A percentile compares a stretch with the other conserved stretches of the same genome.
phyloP scores from a whole-genome alignment of 345 rosid species.

The Luvunga scandens region DNA sequence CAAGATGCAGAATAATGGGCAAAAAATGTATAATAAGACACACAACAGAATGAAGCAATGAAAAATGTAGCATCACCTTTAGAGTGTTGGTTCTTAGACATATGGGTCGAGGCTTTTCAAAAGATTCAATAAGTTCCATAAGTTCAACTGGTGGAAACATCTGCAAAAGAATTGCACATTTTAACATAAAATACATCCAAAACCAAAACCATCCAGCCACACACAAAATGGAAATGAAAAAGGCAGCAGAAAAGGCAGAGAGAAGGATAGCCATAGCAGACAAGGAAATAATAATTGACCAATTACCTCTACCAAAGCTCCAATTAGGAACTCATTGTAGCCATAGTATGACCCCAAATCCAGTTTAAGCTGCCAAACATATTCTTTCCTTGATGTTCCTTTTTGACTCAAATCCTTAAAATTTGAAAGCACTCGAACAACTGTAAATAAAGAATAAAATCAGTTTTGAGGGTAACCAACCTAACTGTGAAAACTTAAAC shows the following conservation, averaged over 20 bases:
- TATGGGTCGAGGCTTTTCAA: constrained; percentile 89
- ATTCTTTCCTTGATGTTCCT: constrained; percentile 68
- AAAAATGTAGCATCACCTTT: constrained; percentile 45
- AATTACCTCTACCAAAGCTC: constrained; percentile 75
- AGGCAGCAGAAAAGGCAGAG: background rate
- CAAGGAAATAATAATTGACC: constrained; percentile 7
- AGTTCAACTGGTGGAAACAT: constrained; percentile 95
- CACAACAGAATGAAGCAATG: constrained; percentile 11
- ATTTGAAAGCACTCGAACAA: constrained; percentile 79
- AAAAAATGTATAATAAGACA: constrained; percentile 13
- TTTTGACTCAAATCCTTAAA: constrained; percentile 62
- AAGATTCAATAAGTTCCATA: constrained; percentile 87
- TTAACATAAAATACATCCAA: background rate
- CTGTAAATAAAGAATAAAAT: constrained; percentile 32
- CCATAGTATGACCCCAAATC: constrained; percentile 86
- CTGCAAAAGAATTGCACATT: constrained; percentile 39
- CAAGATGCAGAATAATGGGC: background rate
- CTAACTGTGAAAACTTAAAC: constrained; percentile 2
- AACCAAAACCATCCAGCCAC: background rate
- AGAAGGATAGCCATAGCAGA: background rate
- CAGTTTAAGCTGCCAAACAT: constrained; percentile 62
- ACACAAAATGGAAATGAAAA: background rate
- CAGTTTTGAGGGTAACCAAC: constrained; percentile 1
- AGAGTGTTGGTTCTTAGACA: constrained; percentile 87
- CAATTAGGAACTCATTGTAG: constrained; percentile 79